Conservation (phyloP, 2,329 filamentous ascomycete genomes). For the Pyricularia sp. region DNA sequence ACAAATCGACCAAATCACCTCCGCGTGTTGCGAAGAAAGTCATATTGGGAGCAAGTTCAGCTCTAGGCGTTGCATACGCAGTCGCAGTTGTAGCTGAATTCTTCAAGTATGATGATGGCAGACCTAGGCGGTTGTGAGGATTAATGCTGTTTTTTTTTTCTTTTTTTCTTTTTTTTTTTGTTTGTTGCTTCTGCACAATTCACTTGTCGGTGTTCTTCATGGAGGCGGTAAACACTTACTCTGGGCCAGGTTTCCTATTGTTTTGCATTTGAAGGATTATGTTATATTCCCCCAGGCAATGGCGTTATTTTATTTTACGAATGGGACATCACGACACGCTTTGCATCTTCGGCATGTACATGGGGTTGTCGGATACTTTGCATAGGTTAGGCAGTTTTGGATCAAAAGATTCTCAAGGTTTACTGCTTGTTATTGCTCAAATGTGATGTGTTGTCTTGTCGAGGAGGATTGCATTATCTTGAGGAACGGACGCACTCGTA, state of each 20-base stretch:
- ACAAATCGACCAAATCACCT: slow-evolving; percentile 12
- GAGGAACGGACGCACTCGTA: too few relatives aligned
- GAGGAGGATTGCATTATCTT: too few relatives aligned
- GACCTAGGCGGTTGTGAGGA: slow-evolving; percentile 21
- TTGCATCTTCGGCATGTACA: neutral
- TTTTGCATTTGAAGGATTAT: neutral
- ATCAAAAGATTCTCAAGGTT: neutral
- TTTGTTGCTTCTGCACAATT: neutral
- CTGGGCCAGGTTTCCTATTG: neutral
- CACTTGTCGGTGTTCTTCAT: neutral
- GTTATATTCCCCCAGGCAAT: neutral
- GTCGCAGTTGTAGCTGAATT: slow-evolving; percentile 50
- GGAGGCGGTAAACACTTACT: neutral
- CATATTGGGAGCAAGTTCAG: slow-evolving; percentile 41
- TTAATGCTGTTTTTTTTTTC: neutral
- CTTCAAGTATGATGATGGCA: slow-evolving; percentile 35
- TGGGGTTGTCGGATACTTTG: neutral
- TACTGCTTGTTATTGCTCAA: neutral
- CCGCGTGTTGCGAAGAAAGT: slow-evolving; percentile 35
- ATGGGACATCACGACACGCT: neutral
- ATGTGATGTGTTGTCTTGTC: neutral
- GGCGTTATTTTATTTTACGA: neutral
- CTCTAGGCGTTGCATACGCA: slow-evolving; percentile 47
- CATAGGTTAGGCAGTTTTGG: neutral
- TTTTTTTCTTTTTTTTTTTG: neutral